These are phyloP conservation scores for Chrysoporthe puriensis DNA, from an alignment of 2,329 filamentous ascomycete genomes.

Conservation along the genomic window DNA sequence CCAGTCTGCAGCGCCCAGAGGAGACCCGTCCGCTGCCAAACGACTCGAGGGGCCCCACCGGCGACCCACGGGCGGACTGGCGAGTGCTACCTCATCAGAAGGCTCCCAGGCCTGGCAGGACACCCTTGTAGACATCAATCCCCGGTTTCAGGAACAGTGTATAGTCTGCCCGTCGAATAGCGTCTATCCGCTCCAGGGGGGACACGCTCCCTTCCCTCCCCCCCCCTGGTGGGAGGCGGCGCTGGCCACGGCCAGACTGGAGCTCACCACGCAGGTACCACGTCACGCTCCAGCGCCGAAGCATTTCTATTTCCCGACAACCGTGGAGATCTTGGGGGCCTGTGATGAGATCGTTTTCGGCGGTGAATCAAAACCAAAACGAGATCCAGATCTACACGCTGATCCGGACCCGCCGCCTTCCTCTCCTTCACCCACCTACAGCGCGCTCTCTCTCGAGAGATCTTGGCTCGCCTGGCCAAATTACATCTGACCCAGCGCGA, in stretches of 20 bases:
- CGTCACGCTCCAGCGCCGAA: constrained; percentile 21
- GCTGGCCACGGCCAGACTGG: constrained; percentile 6
- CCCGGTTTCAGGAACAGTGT: constrained; percentile 12
- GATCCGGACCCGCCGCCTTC: constrained; percentile 23
- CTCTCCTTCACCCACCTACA: background rate
- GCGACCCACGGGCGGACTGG: background rate
- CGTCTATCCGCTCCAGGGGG: background rate
- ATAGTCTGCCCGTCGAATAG: background rate
- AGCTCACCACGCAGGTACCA: constrained; percentile 16
- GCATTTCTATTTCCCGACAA: constrained; percentile 8
- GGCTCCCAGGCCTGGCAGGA: background rate
- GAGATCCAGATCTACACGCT: constrained; percentile 24
- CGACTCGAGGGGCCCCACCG: background rate
- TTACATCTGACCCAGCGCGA: constrained; percentile 15
- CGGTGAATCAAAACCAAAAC: constrained; percentile 18
- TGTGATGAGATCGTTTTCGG: constrained; percentile 15
- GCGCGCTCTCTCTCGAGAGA: constrained; percentile 15
- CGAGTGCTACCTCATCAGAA: constrained; percentile 8
- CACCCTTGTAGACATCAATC: constrained; percentile 2
- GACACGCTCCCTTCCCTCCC: background rate
- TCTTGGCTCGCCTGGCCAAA: constrained; percentile 19
- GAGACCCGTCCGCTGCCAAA: background rate
- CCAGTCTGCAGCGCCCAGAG: background rate
- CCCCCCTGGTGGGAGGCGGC: constrained; percentile 12
- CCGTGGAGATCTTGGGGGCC: constrained; percentile 15